Conservation (phyloP, 352 stramenopile species). For the Pythium dissimile region DNA sequence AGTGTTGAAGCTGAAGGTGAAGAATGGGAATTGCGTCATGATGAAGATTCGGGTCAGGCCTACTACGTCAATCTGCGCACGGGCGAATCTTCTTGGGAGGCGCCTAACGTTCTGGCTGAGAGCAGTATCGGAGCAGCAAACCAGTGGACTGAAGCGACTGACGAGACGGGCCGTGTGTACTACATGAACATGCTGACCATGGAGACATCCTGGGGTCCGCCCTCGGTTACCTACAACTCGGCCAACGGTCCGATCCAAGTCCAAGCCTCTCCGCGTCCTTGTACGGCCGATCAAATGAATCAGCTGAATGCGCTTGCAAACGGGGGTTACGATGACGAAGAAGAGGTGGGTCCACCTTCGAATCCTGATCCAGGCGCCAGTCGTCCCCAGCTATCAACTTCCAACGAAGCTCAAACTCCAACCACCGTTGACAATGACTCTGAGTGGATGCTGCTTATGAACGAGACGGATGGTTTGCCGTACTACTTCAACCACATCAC, state of each 20-base stretch:
- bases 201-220: conserved; percentile 51
- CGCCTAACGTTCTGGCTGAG: background rate
- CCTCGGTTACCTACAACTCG: conserved; percentile 7
- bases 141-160: conserved; percentile 37
- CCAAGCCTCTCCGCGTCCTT: conserved; percentile 21
- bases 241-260: background rate
- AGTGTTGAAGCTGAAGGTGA: background rate
- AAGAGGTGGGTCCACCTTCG: background rate
- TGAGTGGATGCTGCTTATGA: conserved; percentile 69
- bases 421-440: background rate
- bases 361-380: too few species aligned
- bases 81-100: conserved; percentile 53
- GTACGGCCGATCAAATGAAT: conserved; percentile 62
- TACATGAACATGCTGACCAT: conserved; percentile 52
- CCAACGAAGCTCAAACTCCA: background rate
- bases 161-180: conserved; percentile 41
- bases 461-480: conserved; percentile 51
- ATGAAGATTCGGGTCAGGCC: conserved; percentile 35
- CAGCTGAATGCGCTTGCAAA: conserved; percentile 53
- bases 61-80: conserved; percentile 56
- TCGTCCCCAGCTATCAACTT: too few species aligned
- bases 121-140: background rate
- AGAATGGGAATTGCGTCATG: conserved; percentile 45
- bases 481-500: conserved; percentile 75
- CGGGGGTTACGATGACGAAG: conserved; percentile 28